Percentiles rank a stretch among this genome's conserved stretches.
Evolutionary conservation across 495 filamentous ascomycete genomes (phyloP).

Genomic region (Aspergillus leporis): DNA sequence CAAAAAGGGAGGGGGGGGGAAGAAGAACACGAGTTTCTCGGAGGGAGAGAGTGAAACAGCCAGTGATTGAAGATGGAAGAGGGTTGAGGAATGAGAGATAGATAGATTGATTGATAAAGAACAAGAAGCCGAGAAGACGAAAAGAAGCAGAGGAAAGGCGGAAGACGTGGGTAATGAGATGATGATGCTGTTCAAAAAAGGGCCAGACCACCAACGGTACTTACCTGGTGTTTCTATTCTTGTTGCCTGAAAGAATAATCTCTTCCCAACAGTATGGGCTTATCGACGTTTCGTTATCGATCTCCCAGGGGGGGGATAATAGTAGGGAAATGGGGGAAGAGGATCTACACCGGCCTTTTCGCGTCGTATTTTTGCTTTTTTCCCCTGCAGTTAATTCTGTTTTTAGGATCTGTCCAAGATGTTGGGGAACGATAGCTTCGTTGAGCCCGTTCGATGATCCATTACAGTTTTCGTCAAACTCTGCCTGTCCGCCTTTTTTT

Average conservation of each 20-base stretch:
- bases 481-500: background rate
- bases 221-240: background rate
- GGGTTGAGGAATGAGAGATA: background rate
- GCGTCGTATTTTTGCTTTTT: conserved; percentile 13
- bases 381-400: conserved; percentile 14
- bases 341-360: background rate
- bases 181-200: conserved; percentile 26
- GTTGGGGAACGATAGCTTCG: conserved; percentile 10
- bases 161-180: conserved; percentile 23
- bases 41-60: background rate
- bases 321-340: background rate
- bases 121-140: background rate
- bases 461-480: background rate
- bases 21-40: background rate
- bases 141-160: conserved; percentile 7
- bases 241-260: conserved; percentile 8
- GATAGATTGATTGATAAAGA: conserved; percentile 8
- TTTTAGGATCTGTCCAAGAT: conserved; percentile 3
- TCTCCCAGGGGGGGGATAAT: conserved; percentile 21
- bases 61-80: background rate
- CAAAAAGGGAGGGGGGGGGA: conserved; percentile 2
- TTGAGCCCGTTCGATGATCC: background rate
- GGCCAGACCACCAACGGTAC: conserved; percentile 22
- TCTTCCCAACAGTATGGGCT: conserved; percentile 17
- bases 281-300: conserved; percentile 27